Conservation (phyloP, 176 grass and related monocot genomes). For the Dendrocalamus sinicus region DNA sequence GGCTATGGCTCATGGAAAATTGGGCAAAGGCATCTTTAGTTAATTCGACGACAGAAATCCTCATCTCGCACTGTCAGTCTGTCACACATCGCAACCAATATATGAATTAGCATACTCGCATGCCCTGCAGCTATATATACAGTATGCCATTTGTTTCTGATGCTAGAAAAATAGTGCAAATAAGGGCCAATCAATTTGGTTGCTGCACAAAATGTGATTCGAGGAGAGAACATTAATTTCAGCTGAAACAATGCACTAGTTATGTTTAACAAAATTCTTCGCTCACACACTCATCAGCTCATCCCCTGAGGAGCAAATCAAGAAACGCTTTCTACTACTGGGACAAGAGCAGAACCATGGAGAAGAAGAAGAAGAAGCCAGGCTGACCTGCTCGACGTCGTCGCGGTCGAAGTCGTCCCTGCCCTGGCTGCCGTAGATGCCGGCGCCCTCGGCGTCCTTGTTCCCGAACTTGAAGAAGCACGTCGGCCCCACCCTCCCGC, state of each 20-base stretch:
- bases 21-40: background rate
- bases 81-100: background rate
- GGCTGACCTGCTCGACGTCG: constrained; percentile 88
- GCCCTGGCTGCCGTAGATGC: constrained; percentile 84
- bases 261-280: background rate
- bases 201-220: background rate
- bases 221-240: background rate
- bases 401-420: constrained; percentile 95
- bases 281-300: background rate
- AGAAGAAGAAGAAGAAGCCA: background rate
- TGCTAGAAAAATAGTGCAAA: background rate
- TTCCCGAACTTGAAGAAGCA: constrained; percentile 94
- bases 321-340: background rate
- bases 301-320: background rate
- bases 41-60: background rate
- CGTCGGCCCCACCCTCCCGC: constrained; percentile 55
- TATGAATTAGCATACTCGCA: background rate
- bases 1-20: background rate
- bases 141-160: background rate
- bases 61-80: background rate
- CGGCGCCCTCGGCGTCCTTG: constrained; percentile 75
- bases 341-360: background rate
- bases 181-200: background rate
- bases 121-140: background rate
- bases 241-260: no score